Percentiles rank a stretch among this genome's conserved stretches.
phyloP scores from a whole-genome alignment of 2,329 filamentous ascomycete genomes.

The Penicillium digitatum region DNA sequence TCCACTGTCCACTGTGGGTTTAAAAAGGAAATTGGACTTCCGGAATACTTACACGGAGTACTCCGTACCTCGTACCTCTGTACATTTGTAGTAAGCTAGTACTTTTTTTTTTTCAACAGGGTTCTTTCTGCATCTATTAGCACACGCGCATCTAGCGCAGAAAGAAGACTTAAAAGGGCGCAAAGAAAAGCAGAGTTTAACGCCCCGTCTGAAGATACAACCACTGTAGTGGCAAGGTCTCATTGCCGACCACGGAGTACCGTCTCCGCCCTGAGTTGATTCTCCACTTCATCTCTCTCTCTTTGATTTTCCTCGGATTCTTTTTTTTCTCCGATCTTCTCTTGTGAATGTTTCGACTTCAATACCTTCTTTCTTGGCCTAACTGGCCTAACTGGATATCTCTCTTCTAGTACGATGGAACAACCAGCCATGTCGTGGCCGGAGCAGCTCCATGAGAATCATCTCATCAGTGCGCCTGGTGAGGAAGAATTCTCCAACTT shows the following conservation, averaged over 20 bases:
- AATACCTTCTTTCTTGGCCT: not conserved
- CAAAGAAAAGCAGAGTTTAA: not conserved
- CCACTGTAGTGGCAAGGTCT: slow-evolving; percentile 1
- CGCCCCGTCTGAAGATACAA: not conserved
- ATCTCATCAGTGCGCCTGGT: slow-evolving; percentile 37
- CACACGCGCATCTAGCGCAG: slow-evolving; percentile 14
- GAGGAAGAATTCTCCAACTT: slow-evolving; percentile 50
- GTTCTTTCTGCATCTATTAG: slow-evolving; percentile 1
- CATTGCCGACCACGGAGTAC: slow-evolving; percentile 3
- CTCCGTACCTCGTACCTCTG: not conserved
- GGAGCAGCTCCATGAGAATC: slow-evolving; percentile 38
- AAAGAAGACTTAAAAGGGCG: not conserved
- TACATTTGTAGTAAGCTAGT: not conserved
- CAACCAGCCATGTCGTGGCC: slow-evolving; percentile 40
- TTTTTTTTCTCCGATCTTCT: not conserved
- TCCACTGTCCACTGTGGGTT: slow-evolving; percentile 2
- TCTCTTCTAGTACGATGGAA: slow-evolving; percentile 31
- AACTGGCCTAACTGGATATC: not conserved
- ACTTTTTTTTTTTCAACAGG: not conserved
- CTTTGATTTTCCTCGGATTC: not conserved
- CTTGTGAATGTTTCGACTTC: not conserved
- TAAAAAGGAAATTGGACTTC: not conserved
- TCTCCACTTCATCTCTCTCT: slow-evolving; percentile 2
- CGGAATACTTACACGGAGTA: not conserved
- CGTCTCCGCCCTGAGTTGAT: slow-evolving; percentile 14